Conservation (phyloP, 202 grass and related monocot species). For the Eragrostis tef region DNA sequence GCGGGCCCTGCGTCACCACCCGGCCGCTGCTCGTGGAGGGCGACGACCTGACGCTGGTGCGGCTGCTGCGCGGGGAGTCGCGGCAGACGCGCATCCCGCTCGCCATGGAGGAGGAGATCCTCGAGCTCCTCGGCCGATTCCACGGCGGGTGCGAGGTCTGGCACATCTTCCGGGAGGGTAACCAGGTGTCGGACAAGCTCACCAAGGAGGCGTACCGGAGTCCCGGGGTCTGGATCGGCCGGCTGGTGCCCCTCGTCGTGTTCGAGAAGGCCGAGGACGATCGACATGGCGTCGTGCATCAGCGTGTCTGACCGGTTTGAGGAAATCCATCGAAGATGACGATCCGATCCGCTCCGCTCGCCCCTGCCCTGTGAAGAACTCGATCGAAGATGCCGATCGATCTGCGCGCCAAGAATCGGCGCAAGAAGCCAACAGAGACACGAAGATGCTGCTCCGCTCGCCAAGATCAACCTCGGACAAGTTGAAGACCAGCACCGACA, state of each 20-base stretch:
- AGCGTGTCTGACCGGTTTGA: not conserved
- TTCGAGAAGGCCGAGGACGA: not conserved
- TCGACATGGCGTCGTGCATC: not conserved
- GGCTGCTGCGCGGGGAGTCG: not conserved
- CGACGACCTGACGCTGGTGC: not conserved
- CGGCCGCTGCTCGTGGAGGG: not conserved
- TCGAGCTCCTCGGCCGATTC: not conserved
- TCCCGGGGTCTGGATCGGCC: not conserved
- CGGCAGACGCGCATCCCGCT: not conserved
- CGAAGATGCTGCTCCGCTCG: no score
- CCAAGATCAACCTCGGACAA: no score
- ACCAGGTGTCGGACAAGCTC: not conserved
- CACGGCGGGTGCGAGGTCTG: not conserved
- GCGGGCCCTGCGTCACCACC: not conserved
- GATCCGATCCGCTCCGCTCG: no score
- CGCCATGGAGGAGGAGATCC: not conserved
- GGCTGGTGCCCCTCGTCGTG: not conserved
- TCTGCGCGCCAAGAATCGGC: no score
- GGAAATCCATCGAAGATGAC: no score
- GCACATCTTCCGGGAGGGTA: not conserved
- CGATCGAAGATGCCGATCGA: no score
- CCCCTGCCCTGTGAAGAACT: no score
- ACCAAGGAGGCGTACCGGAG: not conserved
- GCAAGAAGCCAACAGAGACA: no score
- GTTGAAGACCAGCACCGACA: no score